These are phyloP conservation scores for Cerrena zonata DNA, from an alignment of 1,284 basidiomycete genomes.

Conservation along the genomic window DNA sequence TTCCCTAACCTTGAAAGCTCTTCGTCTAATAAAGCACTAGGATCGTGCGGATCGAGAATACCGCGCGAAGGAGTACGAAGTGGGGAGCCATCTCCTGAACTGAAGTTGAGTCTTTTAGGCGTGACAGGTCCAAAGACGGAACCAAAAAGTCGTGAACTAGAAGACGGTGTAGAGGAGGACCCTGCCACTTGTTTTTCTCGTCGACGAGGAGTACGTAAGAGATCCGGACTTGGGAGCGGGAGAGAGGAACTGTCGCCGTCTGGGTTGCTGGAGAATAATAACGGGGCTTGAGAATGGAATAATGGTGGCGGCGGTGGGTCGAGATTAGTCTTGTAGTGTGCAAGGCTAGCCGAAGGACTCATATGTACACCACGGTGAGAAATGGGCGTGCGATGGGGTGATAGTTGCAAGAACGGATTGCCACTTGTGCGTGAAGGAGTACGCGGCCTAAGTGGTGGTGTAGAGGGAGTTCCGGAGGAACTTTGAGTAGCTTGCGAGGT, in stretches of 20 bases:
- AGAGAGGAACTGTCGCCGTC: constrained; percentile 30
- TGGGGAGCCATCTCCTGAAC: constrained; percentile 37
- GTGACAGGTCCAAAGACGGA: constrained; percentile 31
- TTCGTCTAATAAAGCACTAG: constrained; percentile 56
- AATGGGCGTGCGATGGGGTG: constrained; percentile 57
- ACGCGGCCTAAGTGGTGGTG: constrained; percentile 27
- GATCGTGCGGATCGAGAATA: constrained; percentile 65
- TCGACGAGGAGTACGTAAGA: constrained; percentile 49
- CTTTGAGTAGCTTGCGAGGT: constrained; percentile 21
- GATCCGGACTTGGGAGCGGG: constrained; percentile 33
- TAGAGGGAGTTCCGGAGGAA: constrained; percentile 12
- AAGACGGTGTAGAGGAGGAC: not conserved
- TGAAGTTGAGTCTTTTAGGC: constrained; percentile 47
- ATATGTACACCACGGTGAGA: constrained; percentile 64
- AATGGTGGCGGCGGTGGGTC: constrained; percentile 52
- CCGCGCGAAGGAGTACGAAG: constrained; percentile 49
- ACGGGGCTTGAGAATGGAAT: constrained; percentile 23
- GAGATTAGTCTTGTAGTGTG: constrained; percentile 56
- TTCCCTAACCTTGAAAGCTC: constrained; percentile 42
- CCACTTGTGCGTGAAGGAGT: constrained; percentile 27
- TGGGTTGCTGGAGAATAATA: constrained; percentile 9
- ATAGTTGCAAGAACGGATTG: constrained; percentile 34
- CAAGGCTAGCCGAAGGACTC: constrained; percentile 57
- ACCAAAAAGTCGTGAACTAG: not conserved
- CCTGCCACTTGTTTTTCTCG: constrained; percentile 22